phyloP scores from a whole-genome alignment of 2,329 filamentous ascomycete species.

The Cladosporium colombiae region DNA sequence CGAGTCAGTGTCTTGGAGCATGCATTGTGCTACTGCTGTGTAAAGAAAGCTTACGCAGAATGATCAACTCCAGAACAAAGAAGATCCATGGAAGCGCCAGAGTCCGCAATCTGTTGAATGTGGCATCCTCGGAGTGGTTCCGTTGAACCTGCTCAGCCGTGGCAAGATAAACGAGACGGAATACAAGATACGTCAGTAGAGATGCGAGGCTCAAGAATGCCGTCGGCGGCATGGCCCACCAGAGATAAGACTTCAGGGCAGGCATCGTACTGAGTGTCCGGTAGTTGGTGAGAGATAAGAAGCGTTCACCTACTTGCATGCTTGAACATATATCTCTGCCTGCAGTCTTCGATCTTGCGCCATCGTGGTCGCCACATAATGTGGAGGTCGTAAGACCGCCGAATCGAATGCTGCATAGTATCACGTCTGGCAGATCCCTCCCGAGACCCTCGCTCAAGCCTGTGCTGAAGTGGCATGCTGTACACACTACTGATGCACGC shows the following conservation, averaged over 20 bases:
- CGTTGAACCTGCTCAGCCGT: constrained; percentile 3
- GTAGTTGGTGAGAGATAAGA: constrained; percentile 2
- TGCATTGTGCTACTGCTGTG: background rate
- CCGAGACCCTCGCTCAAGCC: background rate
- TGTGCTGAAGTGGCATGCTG: background rate
- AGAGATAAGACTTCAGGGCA: background rate
- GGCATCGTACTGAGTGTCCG: constrained; percentile 4
- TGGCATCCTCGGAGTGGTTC: background rate
- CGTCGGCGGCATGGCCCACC: constrained; percentile 18
- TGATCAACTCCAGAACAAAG: constrained; percentile 14
- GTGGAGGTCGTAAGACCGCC: constrained; percentile 3
- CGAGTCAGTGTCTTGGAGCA: background rate
- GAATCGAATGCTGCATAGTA: background rate
- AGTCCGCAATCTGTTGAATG: background rate
- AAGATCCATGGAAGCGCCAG: constrained; percentile 16
- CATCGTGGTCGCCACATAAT: background rate
- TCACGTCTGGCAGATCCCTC: background rate
- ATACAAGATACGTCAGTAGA: constrained; percentile 14
- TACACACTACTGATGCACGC: background rate
- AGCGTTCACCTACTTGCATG: background rate
- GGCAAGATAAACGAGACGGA: constrained; percentile 6
- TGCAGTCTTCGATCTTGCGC: constrained; percentile 1
- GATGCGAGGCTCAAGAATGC: constrained; percentile 10
- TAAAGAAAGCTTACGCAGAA: background rate
- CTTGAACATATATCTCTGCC: background rate